These are phyloP conservation scores for Atalantia buxifolia DNA, from an alignment of 345 rosid genomes.

Conservation along the genomic window DNA sequence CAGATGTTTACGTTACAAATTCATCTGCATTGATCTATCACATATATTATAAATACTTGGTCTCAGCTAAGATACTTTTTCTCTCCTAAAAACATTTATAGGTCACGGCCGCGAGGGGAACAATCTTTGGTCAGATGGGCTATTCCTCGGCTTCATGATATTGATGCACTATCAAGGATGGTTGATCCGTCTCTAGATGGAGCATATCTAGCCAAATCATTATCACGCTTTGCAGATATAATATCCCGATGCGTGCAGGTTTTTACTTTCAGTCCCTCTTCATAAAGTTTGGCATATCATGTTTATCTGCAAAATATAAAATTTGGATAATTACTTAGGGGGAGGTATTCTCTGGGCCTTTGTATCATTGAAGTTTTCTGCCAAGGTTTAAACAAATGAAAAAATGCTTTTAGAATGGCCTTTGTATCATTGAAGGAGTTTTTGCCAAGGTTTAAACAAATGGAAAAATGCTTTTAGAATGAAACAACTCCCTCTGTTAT, in stretches of 20 bases:
- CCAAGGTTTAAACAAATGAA: background rate
- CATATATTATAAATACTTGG: background rate
- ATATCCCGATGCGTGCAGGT: conserved; percentile 90
- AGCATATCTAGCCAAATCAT: conserved; percentile 64
- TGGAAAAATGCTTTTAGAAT: background rate
- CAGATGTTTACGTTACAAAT: background rate
- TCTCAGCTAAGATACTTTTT: background rate
- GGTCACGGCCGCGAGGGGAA: conserved; percentile 72
- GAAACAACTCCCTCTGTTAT: background rate
- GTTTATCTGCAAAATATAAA: background rate
- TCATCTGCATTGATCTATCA: background rate
- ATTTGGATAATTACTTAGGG: background rate
- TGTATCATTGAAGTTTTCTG: background rate
- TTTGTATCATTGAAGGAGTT: background rate
- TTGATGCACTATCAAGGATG: conserved; percentile 80
- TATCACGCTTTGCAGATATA: conserved; percentile 95
- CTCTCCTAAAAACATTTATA: conserved; percentile 19
- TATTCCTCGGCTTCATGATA: conserved; percentile 80
- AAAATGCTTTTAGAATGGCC: background rate
- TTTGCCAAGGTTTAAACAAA: background rate
- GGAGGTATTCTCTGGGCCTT: background rate
- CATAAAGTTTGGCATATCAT: background rate
- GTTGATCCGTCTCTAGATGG: conserved; percentile 72
- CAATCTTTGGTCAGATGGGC: conserved; percentile 93
- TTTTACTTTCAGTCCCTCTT: conserved; percentile 5